Evolutionary conservation across 768 basidiomycete species (phyloP).

Genomic region (Coprinopsis strossmayeri): DNA sequence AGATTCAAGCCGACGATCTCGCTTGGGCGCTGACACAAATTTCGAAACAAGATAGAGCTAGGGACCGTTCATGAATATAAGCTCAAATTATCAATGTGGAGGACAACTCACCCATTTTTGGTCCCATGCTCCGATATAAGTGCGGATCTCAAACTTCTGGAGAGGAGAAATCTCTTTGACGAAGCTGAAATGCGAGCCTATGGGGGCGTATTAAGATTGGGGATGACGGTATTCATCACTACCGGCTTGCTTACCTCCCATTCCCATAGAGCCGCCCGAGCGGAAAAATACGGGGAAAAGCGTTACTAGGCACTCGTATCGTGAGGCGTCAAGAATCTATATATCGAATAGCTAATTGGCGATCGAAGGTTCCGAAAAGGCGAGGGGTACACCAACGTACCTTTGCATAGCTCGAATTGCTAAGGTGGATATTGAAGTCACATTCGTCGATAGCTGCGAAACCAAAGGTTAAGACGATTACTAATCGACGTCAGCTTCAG

Average conservation of each 20-base stretch:
- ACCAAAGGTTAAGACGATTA: too few species aligned
- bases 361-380: too few species aligned
- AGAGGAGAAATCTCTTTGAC: constrained; percentile 66
- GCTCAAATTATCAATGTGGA: background rate
- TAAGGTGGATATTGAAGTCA: constrained; percentile 71
- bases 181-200: constrained; percentile 64
- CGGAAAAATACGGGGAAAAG: constrained; percentile 54
- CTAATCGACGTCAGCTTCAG: too few species aligned
- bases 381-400: constrained; percentile 31
- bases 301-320: constrained; percentile 40
- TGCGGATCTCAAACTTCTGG: constrained; percentile 52
- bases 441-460: constrained; percentile 64
- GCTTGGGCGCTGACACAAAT: constrained; percentile 34
- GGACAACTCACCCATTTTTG: constrained; percentile 62
- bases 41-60: constrained; percentile 61
- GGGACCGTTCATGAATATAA: background rate
- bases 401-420: constrained; percentile 79
- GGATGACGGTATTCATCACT: too few species aligned
- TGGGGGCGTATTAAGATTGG: too few species aligned
- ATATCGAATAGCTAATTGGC: too few species aligned
- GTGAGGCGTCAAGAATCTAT: constrained; percentile 42
- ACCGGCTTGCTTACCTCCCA: constrained; percentile 40
- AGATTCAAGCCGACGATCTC: too few species aligned
- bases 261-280: constrained; percentile 54
- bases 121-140: constrained; percentile 59